A percentile compares a stretch with the other conserved stretches of the same genome.
Evolutionary conservation across 148 eudicot species (phyloP).

Genomic region (Spergularia marina): DNA sequence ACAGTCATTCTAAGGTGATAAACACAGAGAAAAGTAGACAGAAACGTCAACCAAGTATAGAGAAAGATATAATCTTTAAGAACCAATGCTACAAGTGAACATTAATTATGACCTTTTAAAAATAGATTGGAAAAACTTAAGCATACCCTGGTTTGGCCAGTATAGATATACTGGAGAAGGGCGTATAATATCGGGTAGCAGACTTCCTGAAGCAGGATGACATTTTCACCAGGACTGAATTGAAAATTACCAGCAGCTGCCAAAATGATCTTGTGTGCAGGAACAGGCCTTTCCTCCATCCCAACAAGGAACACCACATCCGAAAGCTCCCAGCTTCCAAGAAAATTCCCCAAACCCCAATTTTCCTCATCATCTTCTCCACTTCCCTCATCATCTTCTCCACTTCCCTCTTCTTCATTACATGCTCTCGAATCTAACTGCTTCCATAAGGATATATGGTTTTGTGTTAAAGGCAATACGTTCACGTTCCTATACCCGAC

Average conservation of each 20-base stretch:
- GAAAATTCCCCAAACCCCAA: constrained; percentile 76
- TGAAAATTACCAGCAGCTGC: constrained; percentile 71
- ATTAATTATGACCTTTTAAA: background rate
- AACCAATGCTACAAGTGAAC: background rate
- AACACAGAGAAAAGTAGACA: background rate
- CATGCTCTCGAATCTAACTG: constrained; percentile 59
- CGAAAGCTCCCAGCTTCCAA: constrained; percentile 88
- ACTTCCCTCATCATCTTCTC: constrained; percentile 47
- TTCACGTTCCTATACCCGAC: constrained; percentile 92
- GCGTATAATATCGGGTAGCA: constrained; percentile 55
- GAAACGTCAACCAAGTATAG: background rate
- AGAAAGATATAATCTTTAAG: background rate
- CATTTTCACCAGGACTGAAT: constrained; percentile 43
- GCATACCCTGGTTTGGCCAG: constrained; percentile 71
- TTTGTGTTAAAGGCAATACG: constrained; percentile 73
- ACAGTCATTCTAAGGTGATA: background rate
- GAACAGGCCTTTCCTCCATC: constrained; percentile 64
- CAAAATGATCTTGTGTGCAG: constrained; percentile 78
- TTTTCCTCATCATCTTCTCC: constrained; percentile 49
- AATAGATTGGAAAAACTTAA: background rate
- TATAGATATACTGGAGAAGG: constrained; percentile 73
- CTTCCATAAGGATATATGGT: constrained; percentile 84
- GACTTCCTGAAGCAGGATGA: constrained; percentile 54
- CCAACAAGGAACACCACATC: constrained; percentile 81
- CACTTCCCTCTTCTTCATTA: constrained; percentile 47